A percentile compares a stretch with the other conserved stretches of the same genome.
These are phyloP conservation scores for Apiospora pterosperma DNA, from an alignment of 2,329 filamentous ascomycete genomes.

Conservation along the genomic window DNA sequence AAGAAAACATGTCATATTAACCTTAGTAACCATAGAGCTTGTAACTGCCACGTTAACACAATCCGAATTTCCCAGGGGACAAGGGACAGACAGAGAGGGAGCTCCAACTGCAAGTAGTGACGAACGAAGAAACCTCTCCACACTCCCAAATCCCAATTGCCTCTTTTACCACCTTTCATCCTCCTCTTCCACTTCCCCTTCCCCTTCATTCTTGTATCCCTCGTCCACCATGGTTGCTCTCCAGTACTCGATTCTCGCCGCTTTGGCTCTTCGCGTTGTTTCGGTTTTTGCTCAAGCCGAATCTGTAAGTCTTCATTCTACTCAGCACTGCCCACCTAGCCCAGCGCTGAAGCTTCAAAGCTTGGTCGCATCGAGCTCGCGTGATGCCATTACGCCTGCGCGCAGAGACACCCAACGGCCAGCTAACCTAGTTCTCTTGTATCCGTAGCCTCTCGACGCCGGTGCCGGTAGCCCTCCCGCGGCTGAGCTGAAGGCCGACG, in stretches of 20 bases:
- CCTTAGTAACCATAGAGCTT: no score
- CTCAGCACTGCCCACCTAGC: neutral
- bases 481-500: slow-evolving; percentile 57
- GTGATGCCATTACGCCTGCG: neutral
- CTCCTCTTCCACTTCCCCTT: no score
- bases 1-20: no score
- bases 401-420: neutral
- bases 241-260: slow-evolving; percentile 30
- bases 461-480: slow-evolving; percentile 9
- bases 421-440: neutral
- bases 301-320: slow-evolving; percentile 20
- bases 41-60: slow-evolving; percentile 12
- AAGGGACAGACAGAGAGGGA: no score
- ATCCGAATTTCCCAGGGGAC: neutral
- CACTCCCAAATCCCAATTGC: neutral
- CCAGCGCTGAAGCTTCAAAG: neutral
- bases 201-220: neutral
- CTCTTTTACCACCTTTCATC: slow-evolving; percentile 2
- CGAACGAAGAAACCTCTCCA: neutral
- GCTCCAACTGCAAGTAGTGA: neutral
- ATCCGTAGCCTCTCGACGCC: slow-evolving; percentile 20
- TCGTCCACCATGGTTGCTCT: slow-evolving; percentile 28
- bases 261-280: slow-evolving; percentile 26
- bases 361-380: neutral
- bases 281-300: slow-evolving; percentile 28